Conservation (phyloP, 1,284 basidiomycete genomes). For the Trametes sp. region DNA sequence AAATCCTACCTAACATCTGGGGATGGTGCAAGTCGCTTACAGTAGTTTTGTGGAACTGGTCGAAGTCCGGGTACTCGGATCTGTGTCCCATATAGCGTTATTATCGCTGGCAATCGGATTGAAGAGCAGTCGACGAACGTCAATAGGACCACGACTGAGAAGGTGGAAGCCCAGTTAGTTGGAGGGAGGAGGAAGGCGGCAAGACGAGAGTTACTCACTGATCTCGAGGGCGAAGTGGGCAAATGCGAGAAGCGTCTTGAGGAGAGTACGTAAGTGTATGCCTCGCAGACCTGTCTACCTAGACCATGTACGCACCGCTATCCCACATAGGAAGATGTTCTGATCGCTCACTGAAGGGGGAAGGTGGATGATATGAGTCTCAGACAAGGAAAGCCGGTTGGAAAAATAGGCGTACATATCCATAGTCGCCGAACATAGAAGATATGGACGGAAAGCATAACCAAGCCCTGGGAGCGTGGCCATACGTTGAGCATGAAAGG, state of each 20-base stretch:
- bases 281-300: background rate
- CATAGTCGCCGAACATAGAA: conserved; percentile 4
- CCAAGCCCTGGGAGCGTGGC: background rate
- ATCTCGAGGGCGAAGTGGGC: background rate
- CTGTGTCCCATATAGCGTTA: background rate
- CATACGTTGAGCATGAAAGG: background rate
- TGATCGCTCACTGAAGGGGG: background rate
- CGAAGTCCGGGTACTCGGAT: background rate
- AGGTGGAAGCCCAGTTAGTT: background rate
- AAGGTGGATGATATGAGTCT: background rate
- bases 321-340: background rate
- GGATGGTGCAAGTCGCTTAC: background rate
- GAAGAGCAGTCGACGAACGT: background rate
- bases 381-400: background rate
- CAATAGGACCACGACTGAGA: background rate
- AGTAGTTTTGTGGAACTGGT: background rate
- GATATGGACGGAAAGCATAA: background rate
- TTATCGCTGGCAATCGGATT: too few relatives aligned
- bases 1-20: too few relatives aligned
- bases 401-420: background rate
- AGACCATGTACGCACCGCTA: background rate
- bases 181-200: background rate
- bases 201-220: background rate
- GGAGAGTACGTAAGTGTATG: background rate
- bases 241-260: background rate